phyloP scores from a whole-genome alignment of 108 stramenopile species.

The Cyclotella cryptica region DNA sequence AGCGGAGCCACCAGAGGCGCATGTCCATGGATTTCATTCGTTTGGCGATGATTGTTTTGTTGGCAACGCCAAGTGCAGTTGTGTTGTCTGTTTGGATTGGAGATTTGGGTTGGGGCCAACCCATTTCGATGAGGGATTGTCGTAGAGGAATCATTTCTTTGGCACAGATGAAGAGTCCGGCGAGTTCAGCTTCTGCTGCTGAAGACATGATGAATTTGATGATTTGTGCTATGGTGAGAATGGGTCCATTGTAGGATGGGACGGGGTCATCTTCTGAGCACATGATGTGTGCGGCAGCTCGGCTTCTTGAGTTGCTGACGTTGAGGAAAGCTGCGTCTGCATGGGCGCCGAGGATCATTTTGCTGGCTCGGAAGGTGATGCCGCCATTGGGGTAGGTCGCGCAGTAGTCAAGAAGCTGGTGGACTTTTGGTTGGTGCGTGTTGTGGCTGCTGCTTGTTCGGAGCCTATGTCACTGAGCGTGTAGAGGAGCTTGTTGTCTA shows the following conservation, averaged over 20 bases:
- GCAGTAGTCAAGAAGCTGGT: slow-evolving; percentile 45
- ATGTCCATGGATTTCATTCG: slow-evolving; percentile 24
- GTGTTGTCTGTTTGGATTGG: slow-evolving; percentile 57
- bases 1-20: slow-evolving; percentile 1
- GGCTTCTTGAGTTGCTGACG: slow-evolving; percentile 38
- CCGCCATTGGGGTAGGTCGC: slow-evolving; percentile 52
- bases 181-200: slow-evolving; percentile 43
- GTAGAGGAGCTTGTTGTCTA: neutral
- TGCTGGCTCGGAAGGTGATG: slow-evolving; percentile 41
- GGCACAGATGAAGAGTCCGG: slow-evolving; percentile 44
- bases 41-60: slow-evolving; percentile 52
- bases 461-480: neutral
- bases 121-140: slow-evolving; percentile 35
- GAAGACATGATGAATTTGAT: slow-evolving; percentile 7
- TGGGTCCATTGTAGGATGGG: neutral
- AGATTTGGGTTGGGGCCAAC: slow-evolving; percentile 50
- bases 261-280: slow-evolving; percentile 13
- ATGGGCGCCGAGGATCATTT: slow-evolving; percentile 42
- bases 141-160: slow-evolving; percentile 31
- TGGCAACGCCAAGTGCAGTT: slow-evolving; percentile 54
- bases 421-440: slow-evolving; percentile 18
- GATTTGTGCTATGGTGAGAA: neutral
- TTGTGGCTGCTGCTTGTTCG: slow-evolving; percentile 33
- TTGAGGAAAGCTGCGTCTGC: slow-evolving; percentile 45
- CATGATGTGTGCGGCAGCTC: slow-evolving; percentile 41